These are phyloP conservation scores for Hippophae gyantsensis DNA, from an alignment of 306 rosid species.

Conservation along the genomic window DNA sequence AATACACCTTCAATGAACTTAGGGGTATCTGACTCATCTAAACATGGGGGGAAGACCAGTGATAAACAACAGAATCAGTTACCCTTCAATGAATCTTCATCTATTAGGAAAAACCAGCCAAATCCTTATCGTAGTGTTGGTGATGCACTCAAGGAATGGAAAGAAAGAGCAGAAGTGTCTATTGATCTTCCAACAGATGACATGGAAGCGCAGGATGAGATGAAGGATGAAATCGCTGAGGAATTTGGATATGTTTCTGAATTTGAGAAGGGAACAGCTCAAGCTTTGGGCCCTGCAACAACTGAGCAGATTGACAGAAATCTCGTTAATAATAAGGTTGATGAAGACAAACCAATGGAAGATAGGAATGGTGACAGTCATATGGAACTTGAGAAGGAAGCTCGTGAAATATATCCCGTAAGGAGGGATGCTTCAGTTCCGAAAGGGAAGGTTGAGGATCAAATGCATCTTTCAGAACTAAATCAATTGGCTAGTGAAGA, in stretches of 20 bases:
- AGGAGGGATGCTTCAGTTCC: constrained; percentile 25
- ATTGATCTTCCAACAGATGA: constrained; percentile 49
- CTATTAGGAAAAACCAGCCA: constrained; percentile 42
- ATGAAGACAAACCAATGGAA: constrained; percentile 27
- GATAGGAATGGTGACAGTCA: constrained; percentile 26
- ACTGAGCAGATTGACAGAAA: constrained; percentile 61
- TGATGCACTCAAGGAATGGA: constrained; percentile 62
- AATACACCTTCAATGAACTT: constrained; percentile 47
- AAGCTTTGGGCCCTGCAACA: constrained; percentile 88
- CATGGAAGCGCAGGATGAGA: constrained; percentile 33
- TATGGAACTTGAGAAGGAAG: constrained; percentile 45
- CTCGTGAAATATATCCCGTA: constrained; percentile 29
- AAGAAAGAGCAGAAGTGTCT: constrained; percentile 58
- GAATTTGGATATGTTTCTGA: constrained; percentile 80
- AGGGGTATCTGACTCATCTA: constrained; percentile 45
- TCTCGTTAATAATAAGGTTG: constrained; percentile 26
- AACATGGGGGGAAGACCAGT: constrained; percentile 42
- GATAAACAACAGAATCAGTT: constrained; percentile 31
- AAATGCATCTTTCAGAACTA: constrained; percentile 25
- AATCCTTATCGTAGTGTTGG: constrained; percentile 72
- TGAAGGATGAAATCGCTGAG: constrained; percentile 57
- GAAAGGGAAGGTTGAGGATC: constrained; percentile 36
- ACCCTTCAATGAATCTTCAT: constrained; percentile 33
- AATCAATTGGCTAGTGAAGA: constrained; percentile 35
- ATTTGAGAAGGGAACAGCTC: constrained; percentile 68